A percentile compares a stretch with the other conserved stretches of the same genome.
Evolutionary conservation across 768 basidiomycete species (phyloP).

Genomic region (Cystofilobasidium ferigula): DNA sequence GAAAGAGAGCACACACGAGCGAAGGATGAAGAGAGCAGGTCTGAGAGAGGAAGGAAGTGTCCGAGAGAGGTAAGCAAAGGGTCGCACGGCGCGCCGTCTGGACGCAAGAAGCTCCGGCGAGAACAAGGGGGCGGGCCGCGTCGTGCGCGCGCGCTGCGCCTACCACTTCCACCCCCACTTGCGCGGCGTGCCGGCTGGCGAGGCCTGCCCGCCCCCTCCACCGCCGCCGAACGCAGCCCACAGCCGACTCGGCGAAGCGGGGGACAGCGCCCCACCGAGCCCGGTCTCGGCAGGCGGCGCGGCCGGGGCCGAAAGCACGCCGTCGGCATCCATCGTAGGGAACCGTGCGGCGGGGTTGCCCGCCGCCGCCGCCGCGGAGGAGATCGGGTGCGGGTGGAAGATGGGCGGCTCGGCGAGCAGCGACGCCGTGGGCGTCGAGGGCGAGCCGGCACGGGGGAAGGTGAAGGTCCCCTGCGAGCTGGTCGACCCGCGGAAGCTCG

Average conservation of each 20-base stretch:
- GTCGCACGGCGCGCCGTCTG: too few relatives aligned
- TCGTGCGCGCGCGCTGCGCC: too few relatives aligned
- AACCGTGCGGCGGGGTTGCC: neutral
- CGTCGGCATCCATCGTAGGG: neutral
- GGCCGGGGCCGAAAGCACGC: neutral
- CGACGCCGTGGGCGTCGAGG: neutral
- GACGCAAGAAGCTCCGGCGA: too few relatives aligned
- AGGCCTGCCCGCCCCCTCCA: neutral
- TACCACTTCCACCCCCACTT: slow-evolving; percentile 7
- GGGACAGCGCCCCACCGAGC: neutral
- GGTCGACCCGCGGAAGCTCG: neutral
- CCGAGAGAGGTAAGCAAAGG: too few relatives aligned
- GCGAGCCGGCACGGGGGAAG: slow-evolving; percentile 2
- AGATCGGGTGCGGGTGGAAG: neutral
- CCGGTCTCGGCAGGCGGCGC: neutral
- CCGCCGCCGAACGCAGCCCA: neutral
- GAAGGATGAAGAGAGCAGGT: too few relatives aligned
- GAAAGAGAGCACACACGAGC: too few relatives aligned
- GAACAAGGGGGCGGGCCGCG: too few relatives aligned
- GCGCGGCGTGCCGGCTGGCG: neutral
- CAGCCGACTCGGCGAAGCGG: neutral
- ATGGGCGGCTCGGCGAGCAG: neutral
- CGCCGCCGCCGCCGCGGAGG: neutral
- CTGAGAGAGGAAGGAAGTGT: too few relatives aligned
- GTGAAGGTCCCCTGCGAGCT: neutral